Evolutionary conservation across 495 filamentous ascomycete genomes (phyloP).

Genomic region (Lophiostoma macrostomum): DNA sequence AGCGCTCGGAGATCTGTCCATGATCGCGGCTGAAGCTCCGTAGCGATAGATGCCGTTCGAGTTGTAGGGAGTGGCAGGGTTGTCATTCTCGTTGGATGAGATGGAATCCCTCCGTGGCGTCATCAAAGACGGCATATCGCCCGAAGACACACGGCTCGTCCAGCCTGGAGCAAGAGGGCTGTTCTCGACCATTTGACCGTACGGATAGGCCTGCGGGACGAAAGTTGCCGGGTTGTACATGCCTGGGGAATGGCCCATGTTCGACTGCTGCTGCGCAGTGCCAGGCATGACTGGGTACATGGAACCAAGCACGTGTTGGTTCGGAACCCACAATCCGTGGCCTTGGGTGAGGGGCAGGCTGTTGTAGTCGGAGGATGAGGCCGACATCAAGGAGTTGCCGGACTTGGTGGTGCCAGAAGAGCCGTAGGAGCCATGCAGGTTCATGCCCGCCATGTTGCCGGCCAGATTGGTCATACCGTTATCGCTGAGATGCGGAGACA

Average conservation of each 20-base stretch:
- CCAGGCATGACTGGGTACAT: conserved; percentile 29
- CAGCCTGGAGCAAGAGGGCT: conserved; percentile 42
- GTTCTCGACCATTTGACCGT: conserved; percentile 38
- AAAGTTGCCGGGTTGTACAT: conserved; percentile 40
- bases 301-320: conserved; percentile 29
- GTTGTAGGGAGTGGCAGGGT: conserved; percentile 55
- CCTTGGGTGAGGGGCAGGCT: conserved; percentile 28
- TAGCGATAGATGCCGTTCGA: conserved; percentile 53
- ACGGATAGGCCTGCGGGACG: conserved; percentile 38
- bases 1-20: conserved; percentile 57
- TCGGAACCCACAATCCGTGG: conserved; percentile 37
- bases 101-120: conserved; percentile 45
- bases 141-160: conserved; percentile 40
- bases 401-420: conserved; percentile 35
- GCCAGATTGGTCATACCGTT: conserved; percentile 36
- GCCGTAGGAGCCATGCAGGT: conserved; percentile 37
- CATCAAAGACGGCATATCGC: conserved; percentile 45
- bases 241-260: conserved; percentile 29
- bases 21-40: conserved; percentile 49
- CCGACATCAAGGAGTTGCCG: conserved; percentile 32
- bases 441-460: conserved; percentile 39
- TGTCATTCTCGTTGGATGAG: conserved; percentile 65
- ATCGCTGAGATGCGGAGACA: conserved; percentile 23
- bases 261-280: conserved; percentile 26
- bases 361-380: conserved; percentile 32